A percentile compares a stretch with the other conserved stretches of the same genome.
phyloP scores from a whole-genome alignment of 306 rosid species.

The Lathyrus oleraceus region DNA sequence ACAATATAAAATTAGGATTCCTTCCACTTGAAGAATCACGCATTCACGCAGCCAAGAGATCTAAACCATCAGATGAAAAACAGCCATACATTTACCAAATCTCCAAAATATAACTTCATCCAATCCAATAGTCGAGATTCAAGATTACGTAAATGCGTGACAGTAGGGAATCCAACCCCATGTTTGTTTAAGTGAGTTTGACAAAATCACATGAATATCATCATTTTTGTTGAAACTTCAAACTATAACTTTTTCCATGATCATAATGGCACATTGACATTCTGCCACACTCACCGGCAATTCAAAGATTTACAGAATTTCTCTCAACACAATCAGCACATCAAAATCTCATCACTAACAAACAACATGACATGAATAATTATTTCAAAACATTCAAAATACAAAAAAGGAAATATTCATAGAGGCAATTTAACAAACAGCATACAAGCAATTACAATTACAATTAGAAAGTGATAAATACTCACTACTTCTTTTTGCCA shows the following conservation, averaged over 20 bases:
- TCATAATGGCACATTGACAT: neutral
- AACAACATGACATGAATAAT: neutral
- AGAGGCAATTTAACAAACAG: slow-evolving; percentile 26
- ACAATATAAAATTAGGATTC: neutral
- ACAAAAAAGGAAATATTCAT: neutral
- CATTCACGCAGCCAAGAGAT: neutral
- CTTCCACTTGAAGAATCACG: neutral
- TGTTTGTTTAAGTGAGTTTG: neutral
- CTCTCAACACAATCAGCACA: neutral
- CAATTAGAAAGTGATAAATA: neutral
- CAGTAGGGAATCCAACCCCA: neutral
- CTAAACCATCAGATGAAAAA: neutral
- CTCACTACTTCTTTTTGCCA: slow-evolving; percentile 69
- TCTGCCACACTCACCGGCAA: neutral
- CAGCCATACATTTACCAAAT: neutral
- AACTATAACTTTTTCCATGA: neutral
- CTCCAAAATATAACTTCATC: neutral
- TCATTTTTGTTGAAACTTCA: neutral
- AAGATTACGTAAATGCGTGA: neutral
- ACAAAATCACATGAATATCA: no score
- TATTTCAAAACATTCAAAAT: neutral
- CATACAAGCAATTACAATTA: neutral
- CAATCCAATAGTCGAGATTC: neutral
- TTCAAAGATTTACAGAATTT: neutral
- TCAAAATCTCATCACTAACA: neutral